Evolutionary conservation across 1,284 basidiomycete genomes (phyloP).

Genomic region (Ceratobasidium sp.): DNA sequence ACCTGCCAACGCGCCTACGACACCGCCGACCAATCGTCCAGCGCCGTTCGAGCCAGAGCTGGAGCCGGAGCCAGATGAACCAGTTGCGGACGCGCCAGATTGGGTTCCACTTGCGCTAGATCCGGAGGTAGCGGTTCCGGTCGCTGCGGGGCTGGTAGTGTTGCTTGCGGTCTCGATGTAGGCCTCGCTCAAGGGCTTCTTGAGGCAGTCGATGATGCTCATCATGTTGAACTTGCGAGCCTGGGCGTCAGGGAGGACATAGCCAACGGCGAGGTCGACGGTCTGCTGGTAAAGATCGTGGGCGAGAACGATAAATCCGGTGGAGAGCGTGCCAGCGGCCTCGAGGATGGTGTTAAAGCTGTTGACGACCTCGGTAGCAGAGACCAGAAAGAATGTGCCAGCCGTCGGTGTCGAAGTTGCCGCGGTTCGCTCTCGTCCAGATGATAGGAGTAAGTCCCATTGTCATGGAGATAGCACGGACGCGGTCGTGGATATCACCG

Average conservation of each 20-base stretch:
- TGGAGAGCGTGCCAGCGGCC: slow-evolving; percentile 65
- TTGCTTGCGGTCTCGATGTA: slow-evolving; percentile 33
- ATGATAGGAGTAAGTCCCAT: slow-evolving; percentile 77
- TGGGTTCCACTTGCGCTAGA: background rate
- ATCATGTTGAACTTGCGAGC: slow-evolving; percentile 54
- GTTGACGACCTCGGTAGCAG: background rate
- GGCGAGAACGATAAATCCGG: slow-evolving; percentile 71
- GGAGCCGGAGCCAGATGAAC: too few relatives aligned
- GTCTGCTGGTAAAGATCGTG: slow-evolving; percentile 78
- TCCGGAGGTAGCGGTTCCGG: background rate
- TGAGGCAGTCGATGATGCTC: slow-evolving; percentile 52
- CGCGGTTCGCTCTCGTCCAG: slow-evolving; percentile 71
- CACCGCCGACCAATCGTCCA: slow-evolving; percentile 2
- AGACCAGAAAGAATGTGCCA: slow-evolving; percentile 56
- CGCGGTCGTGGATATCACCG: slow-evolving; percentile 83
- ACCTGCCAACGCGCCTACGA: slow-evolving; percentile 32
- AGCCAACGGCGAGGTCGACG: slow-evolving; percentile 78
- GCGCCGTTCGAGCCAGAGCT: background rate
- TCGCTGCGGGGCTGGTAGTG: slow-evolving; percentile 18
- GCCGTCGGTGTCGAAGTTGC: slow-evolving; percentile 72
- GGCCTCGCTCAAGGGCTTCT: slow-evolving; percentile 16
- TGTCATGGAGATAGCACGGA: slow-evolving; percentile 79
- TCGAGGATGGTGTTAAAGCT: slow-evolving; percentile 65
- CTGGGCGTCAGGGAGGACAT: slow-evolving; percentile 76
- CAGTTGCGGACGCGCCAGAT: background rate